Base-by-base conservation (phyloP, 306 rosid genomes). In the Pterocarpus santalinus region DNA sequence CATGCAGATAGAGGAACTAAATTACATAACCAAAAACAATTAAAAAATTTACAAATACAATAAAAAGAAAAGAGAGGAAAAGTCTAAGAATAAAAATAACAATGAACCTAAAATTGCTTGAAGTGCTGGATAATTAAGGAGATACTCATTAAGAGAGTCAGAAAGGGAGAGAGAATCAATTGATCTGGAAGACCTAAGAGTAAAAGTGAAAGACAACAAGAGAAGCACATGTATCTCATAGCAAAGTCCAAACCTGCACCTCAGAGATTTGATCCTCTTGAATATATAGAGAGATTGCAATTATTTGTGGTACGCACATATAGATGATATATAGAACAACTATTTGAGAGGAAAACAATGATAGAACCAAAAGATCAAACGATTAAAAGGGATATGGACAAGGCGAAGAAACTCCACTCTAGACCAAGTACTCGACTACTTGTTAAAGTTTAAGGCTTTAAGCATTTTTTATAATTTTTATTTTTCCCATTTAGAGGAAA, bases 311-410 rank as follows among this genome's bases (percentile, higher is more conserved):
- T 79, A 44, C 38, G 61, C 15, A 13, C 10, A 41, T 28, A 30
- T 13, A n/a, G 17, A 55, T 55, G 8, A 55, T 5, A 55, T n/a
- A n/a, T 16, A 61, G 72, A 80, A 53, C 14, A 22, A 28, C 34
- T 4, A 14, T 9, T 5, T 77, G 46, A 66, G 60, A 22, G 11
- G 55, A 64, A 51, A 65, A 60, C 86, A 79, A 63, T 41, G 76
- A 17, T 67, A 82, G 72, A 87, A 81, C 97, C 86, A 7, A 76
- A 80, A 84, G 88, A 82, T 75, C 73, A 80, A 70, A 78, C 43
- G 41, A 41, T 53, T 14, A 17, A 88, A 88, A 76, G 87, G 75
- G 5, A 85, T 44, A 75, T 67, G 51, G 86, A 79, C 86, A 82
- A 83, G 77, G 28, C 36, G 1, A 33, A 17, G 60, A 22, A 22